Conservation (phyloP, 2,329 filamentous ascomycete species). For the Chrysoporthe puriensis region DNA sequence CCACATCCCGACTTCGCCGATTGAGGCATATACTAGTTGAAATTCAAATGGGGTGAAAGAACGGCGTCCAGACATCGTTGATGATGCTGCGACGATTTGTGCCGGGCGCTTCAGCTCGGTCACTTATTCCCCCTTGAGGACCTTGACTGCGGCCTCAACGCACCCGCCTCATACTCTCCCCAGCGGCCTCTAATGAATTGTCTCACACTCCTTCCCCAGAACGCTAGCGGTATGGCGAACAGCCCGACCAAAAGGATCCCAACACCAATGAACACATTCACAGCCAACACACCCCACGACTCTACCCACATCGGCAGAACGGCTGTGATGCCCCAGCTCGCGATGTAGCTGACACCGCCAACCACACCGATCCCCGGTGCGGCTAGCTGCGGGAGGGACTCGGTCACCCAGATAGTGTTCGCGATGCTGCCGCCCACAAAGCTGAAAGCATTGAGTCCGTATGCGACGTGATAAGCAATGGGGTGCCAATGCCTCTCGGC, state of each 20-base stretch:
- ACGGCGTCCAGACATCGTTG: too few species aligned
- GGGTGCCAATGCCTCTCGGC: slow-evolving; percentile 23
- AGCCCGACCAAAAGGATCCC: slow-evolving; percentile 30
- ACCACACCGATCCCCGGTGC: slow-evolving; percentile 32
- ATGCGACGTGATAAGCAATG: slow-evolving; percentile 27
- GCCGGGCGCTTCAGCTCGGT: background rate
- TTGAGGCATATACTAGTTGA: too few species aligned
- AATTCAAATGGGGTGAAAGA: too few species aligned
- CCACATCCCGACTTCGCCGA: too few species aligned
- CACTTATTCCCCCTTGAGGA: background rate
- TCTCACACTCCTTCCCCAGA: slow-evolving; percentile 35
- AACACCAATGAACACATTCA: slow-evolving; percentile 29
- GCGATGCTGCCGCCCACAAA: slow-evolving; percentile 31
- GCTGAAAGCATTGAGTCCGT: slow-evolving; percentile 33
- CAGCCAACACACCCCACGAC: slow-evolving; percentile 19
- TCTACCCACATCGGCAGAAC: slow-evolving; percentile 27
- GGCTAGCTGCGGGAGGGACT: slow-evolving; percentile 35
- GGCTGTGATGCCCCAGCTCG: slow-evolving; percentile 30
- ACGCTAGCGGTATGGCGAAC: slow-evolving; percentile 33
- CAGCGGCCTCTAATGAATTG: slow-evolving; percentile 35
- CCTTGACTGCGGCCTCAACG: slow-evolving; percentile 33
- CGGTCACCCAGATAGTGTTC: slow-evolving; percentile 35
- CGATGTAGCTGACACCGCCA: slow-evolving; percentile 30
- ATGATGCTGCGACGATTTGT: too few species aligned
- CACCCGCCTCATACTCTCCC: slow-evolving; percentile 32